These are phyloP conservation scores for Schwanniomyces vanrijiae DNA, from an alignment of 805 yeast genomes.

Conservation along the genomic window DNA sequence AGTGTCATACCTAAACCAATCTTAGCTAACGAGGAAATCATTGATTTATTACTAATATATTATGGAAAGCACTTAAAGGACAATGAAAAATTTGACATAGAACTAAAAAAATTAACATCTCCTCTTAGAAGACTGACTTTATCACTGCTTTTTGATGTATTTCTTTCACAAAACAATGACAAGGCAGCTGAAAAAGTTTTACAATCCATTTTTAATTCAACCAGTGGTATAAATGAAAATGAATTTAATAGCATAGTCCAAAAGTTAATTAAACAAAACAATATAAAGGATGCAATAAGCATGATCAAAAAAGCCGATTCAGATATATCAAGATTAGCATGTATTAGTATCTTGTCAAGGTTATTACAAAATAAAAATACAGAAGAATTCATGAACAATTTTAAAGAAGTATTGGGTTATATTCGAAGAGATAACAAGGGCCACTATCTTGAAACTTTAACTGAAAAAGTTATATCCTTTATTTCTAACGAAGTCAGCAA, in stretches of 20 bases:
- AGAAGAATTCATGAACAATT: neutral
- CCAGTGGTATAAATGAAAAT: conserved; percentile 20
- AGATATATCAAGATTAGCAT: conserved; percentile 23
- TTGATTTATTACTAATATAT: conserved; percentile 8
- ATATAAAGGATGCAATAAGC: conserved; percentile 22
- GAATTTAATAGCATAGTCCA: conserved; percentile 29
- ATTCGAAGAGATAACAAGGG: neutral
- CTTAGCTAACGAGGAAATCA: neutral
- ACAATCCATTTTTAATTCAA: conserved; percentile 27
- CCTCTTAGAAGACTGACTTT: conserved; percentile 34
- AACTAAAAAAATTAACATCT: conserved; percentile 21
- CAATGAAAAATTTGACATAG: conserved; percentile 13
- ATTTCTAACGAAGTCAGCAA: conserved; percentile 17
- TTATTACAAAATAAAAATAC: neutral
- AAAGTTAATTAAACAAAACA: conserved; percentile 24
- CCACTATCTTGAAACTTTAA: conserved; percentile 9
- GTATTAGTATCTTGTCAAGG: conserved; percentile 19
- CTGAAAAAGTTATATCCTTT: conserved; percentile 16
- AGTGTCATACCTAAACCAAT: neutral
- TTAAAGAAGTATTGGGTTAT: neutral
- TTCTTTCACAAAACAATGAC: conserved; percentile 25
- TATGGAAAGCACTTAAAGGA: conserved; percentile 10
- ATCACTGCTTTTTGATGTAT: conserved; percentile 30
- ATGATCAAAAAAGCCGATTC: conserved; percentile 20
- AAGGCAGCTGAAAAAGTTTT: conserved; percentile 28